A percentile compares a stretch with the other conserved stretches of the same genome.
These are phyloP conservation scores for Cladochytrium tenue DNA, from an alignment of 371 early-diverging fungal genomes.

Conservation along the genomic window DNA sequence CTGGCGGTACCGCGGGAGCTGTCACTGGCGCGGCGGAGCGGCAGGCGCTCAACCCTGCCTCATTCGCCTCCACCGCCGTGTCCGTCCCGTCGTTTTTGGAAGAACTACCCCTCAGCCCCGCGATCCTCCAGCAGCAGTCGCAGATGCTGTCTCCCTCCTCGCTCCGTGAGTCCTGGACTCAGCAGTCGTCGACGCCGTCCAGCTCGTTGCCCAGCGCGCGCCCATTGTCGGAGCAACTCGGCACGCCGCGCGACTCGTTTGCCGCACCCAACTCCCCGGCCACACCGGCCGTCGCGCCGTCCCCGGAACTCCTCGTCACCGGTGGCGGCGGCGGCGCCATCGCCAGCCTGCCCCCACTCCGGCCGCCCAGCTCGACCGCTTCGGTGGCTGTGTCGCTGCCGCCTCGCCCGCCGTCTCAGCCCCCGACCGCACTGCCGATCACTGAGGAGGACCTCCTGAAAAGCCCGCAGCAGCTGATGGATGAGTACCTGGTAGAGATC, in stretches of 20 bases:
- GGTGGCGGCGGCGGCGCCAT: neutral
- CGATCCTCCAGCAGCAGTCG: neutral
- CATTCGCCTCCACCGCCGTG: no score
- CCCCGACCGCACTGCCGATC: neutral
- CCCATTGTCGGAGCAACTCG: no score
- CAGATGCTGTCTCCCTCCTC: neutral
- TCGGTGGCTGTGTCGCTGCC: no score
- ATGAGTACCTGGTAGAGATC: slow-evolving; percentile 42
- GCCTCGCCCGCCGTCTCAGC: neutral
- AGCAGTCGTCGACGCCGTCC: neutral
- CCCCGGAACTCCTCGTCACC: neutral
- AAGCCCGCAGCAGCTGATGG: slow-evolving; percentile 21
- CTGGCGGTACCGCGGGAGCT: no score
- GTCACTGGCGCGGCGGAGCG: no score
- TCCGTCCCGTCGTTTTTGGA: slow-evolving; percentile 3
- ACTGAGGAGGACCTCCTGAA: neutral
- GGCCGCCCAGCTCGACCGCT: no score
- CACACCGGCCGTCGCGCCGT: neutral
- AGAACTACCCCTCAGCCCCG: slow-evolving; percentile 2
- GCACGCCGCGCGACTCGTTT: no score
- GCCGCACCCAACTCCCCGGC: neutral
- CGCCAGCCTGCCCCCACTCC: neutral
- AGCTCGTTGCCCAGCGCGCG: no score
- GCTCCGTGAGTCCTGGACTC: neutral
- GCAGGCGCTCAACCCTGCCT: no score